Conservation (phyloP, 1,139 yeast species). For the Martiniozyma asiatica region DNA sequence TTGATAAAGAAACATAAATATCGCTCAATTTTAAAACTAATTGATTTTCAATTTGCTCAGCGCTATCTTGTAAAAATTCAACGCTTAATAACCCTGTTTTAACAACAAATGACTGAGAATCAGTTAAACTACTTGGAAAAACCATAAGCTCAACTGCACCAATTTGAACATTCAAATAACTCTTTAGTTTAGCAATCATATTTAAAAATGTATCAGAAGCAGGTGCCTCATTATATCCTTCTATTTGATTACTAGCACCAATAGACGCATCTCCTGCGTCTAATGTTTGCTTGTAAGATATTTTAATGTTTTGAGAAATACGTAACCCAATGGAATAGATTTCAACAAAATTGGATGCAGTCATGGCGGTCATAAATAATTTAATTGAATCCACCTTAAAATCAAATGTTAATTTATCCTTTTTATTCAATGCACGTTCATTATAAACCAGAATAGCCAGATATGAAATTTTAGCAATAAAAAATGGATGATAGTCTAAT, state of each 20-base stretch:
- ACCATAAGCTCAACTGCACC: conserved; percentile 48
- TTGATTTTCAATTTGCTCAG: conserved; percentile 34
- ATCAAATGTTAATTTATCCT: conserved; percentile 53
- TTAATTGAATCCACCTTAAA: conserved; percentile 45
- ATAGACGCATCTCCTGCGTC: conserved; percentile 25
- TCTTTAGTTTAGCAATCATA: conserved; percentile 29
- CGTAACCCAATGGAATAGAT: conserved; percentile 60
- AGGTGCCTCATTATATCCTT: conserved; percentile 10
- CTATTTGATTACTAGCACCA: neutral
- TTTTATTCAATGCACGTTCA: conserved; percentile 39
- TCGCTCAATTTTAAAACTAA: conserved; percentile 43
- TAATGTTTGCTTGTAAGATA: conserved; percentile 64
- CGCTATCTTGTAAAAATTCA: conserved; percentile 45
- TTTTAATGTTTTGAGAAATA: conserved; percentile 59
- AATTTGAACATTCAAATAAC: conserved; percentile 51
- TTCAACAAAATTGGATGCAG: conserved; percentile 74
- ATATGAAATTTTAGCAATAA: conserved; percentile 42
- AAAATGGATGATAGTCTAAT: conserved; percentile 77
- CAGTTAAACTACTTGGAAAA: conserved; percentile 68
- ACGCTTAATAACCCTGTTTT: conserved; percentile 50
- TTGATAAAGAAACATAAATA: conserved; percentile 54
- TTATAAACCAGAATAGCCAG: conserved; percentile 54
- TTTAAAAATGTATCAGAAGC: conserved; percentile 21
- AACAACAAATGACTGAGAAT: conserved; percentile 59
- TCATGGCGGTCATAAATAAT: conserved; percentile 65